Evolutionary conservation across 257 asterid genomes (phyloP), one percentile per base, ranked within the genome.

Genomic region (Fraxinus excelsior): DNA sequence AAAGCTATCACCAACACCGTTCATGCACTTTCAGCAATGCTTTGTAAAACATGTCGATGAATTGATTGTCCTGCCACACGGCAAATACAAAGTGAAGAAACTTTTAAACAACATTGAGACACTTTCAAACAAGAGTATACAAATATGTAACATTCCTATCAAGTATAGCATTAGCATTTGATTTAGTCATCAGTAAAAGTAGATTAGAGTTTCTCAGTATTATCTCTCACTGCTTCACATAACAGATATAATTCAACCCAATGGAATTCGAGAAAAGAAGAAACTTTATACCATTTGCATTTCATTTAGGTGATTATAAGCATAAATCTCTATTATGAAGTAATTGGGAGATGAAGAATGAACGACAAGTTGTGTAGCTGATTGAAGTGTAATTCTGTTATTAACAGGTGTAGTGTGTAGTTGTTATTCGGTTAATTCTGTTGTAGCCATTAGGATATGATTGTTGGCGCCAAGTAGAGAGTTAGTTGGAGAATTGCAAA

Each of bases 31-130:
- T 77, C 80, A 72, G 67, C 78, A 84, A 44, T 1, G 86, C 86
- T 72, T 56, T 83, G 80, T 86, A 76, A 53, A 86, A 73, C 88
- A 86, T 77, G 71, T 86, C 88, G n/a, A 86, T 53, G 73, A 86
- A 86, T 71, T 79, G 85, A 76, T 82, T 73, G 74, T 86, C 90
- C 90, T 86, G 86, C 74, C 16, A 81, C 16, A 72, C 8, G 7
- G 68, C 34, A 62, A 62, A 62, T 26, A 19, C 71, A 53, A 23
- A 38, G 64, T 2, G 62, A 64, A 5, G 25, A 29, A 67, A 29
- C 1, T 31, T 11, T 31, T 32, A 75, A 37, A 60, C 32, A 32
- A 32, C 70, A 66, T 37, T 10, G 5, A 25, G 31, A 25, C 3
- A 12, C 66, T 56, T 21, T 0, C 34, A 62, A 42, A 60, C 53